Conservation (phyloP, 192 early-diverging fungal species). For the Mortierella alpina region DNA sequence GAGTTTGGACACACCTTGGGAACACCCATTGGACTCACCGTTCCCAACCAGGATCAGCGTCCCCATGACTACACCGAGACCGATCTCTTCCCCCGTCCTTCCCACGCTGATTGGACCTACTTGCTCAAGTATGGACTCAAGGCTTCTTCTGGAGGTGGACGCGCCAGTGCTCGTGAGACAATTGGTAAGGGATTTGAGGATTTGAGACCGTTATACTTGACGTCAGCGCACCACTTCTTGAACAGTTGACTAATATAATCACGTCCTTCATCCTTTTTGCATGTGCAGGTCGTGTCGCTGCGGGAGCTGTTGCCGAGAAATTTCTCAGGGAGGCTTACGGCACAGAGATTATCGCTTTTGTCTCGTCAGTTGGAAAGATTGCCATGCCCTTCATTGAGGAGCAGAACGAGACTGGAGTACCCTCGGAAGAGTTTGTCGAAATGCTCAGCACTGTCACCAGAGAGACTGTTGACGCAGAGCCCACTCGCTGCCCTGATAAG, state of each 20-base stretch:
- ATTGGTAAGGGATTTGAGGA: constrained; percentile 67
- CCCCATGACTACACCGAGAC: constrained; percentile 97
- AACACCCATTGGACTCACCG: constrained; percentile 93
- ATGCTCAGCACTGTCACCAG: constrained; percentile 77
- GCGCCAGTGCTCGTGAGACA: constrained; percentile 95
- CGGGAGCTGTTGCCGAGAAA: constrained; percentile 98
- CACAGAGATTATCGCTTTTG: constrained; percentile 96
- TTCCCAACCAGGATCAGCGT: constrained; percentile 95
- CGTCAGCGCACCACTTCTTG: not conserved
- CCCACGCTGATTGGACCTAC: constrained; percentile 99
- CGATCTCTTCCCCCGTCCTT: constrained; percentile 94
- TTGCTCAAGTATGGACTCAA: constrained; percentile 96
- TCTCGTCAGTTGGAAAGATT: constrained; percentile 86
- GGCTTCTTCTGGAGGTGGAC: constrained; percentile 93
- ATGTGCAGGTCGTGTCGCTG: constrained; percentile 87
- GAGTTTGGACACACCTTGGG: constrained; percentile 94
- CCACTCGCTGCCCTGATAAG: constrained; percentile 90
- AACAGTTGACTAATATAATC: not conserved
- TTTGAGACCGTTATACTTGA: not conserved
- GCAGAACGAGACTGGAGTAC: constrained; percentile 55
- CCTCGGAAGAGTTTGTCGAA: constrained; percentile 68
- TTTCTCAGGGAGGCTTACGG: constrained; percentile 82
- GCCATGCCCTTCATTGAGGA: constrained; percentile 75
- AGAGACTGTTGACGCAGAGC: constrained; percentile 80
- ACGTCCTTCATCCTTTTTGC: not conserved